Evolutionary conservation across 164 flowering plant species (phyloP).

Genomic region (Sedum album): DNA sequence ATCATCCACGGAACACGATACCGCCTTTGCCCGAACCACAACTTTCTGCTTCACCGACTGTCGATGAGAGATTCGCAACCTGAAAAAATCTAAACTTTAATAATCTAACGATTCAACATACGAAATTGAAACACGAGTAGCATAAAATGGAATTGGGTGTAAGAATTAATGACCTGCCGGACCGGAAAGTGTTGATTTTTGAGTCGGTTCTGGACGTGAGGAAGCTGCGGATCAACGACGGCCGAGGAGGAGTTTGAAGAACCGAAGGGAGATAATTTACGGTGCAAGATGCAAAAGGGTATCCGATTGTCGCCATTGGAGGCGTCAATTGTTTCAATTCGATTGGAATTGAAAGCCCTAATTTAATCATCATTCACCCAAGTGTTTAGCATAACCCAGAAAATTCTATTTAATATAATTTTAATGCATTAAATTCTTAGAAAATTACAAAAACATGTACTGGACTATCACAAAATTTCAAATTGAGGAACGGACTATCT

Average conservation of each 20-base stretch:
- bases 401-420: background rate
- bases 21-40: constrained; percentile 9
- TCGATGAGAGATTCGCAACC: constrained; percentile 12
- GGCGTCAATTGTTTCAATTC: background rate
- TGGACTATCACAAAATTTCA: too few species aligned
- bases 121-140: constrained; percentile 2
- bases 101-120: background rate
- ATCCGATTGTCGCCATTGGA: background rate
- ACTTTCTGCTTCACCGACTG: constrained; percentile 5
- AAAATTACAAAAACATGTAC: too few species aligned
- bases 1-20: constrained; percentile 15
- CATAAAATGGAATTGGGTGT: constrained; percentile 2
- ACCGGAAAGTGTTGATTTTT: background rate
- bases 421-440: too few species aligned
- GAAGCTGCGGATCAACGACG: background rate
- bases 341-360: background rate
- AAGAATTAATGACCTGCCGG: background rate
- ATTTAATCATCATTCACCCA: background rate
- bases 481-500: too few species aligned
- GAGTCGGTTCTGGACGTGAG: background rate
- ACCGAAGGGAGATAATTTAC: background rate
- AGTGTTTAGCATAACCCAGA: background rate
- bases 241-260: background rate
- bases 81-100: constrained; percentile 6
- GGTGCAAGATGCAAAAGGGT: background rate